Evolutionary conservation across 345 rosid genomes (phyloP).

Genomic region (Hypericum perforatum): DNA sequence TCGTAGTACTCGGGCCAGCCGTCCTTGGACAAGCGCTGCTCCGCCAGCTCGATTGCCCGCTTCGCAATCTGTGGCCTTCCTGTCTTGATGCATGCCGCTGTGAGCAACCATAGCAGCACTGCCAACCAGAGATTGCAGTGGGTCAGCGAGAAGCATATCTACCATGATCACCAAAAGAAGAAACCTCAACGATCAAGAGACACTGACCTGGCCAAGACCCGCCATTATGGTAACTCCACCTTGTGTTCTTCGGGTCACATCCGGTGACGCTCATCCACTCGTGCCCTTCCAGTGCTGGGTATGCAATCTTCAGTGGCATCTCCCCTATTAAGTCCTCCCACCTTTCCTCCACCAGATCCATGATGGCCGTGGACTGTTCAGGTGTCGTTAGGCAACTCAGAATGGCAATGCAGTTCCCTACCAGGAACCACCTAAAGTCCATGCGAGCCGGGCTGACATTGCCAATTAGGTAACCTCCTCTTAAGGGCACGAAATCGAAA

Average conservation of each 20-base stretch:
- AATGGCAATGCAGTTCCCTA: constrained; percentile 54
- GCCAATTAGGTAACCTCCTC: constrained; percentile 60
- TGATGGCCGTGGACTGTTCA: constrained; percentile 54
- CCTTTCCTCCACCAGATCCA: constrained; percentile 59
- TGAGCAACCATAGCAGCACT: constrained; percentile 59
- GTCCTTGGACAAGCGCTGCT: constrained; percentile 42
- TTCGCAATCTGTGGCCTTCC: constrained; percentile 61
- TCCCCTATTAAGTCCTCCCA: constrained; percentile 68
- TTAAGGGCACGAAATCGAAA: constrained; percentile 54
- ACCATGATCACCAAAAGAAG: background rate
- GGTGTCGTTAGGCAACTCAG: constrained; percentile 50
- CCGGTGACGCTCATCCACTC: constrained; percentile 53
- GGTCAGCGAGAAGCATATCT: background rate
- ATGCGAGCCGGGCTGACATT: constrained; percentile 55
- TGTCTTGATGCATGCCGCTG: constrained; percentile 58
- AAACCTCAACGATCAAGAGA: background rate
- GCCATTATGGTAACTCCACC: constrained; percentile 66
- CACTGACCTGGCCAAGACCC: constrained; percentile 64
- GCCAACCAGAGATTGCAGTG: constrained; percentile 5
- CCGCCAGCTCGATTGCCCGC: constrained; percentile 45
- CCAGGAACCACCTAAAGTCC: constrained; percentile 67
- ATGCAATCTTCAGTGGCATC: constrained; percentile 63
- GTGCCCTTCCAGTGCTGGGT: constrained; percentile 56
- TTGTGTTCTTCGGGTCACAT: constrained; percentile 57
- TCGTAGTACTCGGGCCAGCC: constrained; percentile 70